These are phyloP conservation scores for Aspergillus fijiensis DNA, from an alignment of 2,329 filamentous ascomycete genomes.

Conservation along the genomic window DNA sequence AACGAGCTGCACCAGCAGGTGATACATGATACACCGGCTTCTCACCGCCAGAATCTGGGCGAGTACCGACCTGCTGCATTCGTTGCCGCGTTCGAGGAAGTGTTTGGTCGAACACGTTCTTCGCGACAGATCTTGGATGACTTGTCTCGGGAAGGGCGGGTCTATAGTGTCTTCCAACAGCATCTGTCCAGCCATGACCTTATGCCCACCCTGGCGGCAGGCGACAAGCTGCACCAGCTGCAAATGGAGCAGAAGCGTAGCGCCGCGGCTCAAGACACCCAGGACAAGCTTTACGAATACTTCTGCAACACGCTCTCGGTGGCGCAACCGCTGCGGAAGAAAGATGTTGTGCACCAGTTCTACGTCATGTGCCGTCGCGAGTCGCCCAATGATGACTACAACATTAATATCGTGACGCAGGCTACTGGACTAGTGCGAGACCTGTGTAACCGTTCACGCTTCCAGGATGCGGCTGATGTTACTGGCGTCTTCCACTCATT, in stretches of 20 bases:
- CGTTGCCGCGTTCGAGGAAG: constrained; percentile 47
- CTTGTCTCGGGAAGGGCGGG: constrained; percentile 43
- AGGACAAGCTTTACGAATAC: constrained; percentile 38
- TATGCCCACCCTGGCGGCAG: constrained; percentile 32
- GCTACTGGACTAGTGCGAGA: constrained; percentile 30
- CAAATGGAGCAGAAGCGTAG: constrained; percentile 34
- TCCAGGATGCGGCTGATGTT: constrained; percentile 36
- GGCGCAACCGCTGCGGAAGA: constrained; percentile 23
- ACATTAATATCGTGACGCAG: constrained; percentile 31
- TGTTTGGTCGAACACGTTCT: constrained; percentile 37
- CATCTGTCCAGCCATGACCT: constrained; percentile 35
- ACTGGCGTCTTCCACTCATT: constrained; percentile 37
- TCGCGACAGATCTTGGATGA: constrained; percentile 46
- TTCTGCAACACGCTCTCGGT: constrained; percentile 37
- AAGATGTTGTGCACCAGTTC: constrained; percentile 33
- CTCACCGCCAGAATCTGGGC: constrained; percentile 27
- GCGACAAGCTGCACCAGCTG: constrained; percentile 31
- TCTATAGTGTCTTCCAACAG: constrained; percentile 42
- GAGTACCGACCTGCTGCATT: constrained; percentile 46
- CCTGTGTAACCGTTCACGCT: constrained; percentile 30
- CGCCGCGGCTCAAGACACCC: constrained; percentile 30
- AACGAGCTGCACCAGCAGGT: constrained; percentile 52
- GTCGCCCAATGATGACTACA: constrained; percentile 30
- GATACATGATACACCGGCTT: constrained; percentile 45
- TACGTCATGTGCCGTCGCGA: constrained; percentile 36